These are phyloP conservation scores for Magnolia kwangsiensis DNA, from an alignment of 164 flowering plant species.

Conservation along the genomic window DNA sequence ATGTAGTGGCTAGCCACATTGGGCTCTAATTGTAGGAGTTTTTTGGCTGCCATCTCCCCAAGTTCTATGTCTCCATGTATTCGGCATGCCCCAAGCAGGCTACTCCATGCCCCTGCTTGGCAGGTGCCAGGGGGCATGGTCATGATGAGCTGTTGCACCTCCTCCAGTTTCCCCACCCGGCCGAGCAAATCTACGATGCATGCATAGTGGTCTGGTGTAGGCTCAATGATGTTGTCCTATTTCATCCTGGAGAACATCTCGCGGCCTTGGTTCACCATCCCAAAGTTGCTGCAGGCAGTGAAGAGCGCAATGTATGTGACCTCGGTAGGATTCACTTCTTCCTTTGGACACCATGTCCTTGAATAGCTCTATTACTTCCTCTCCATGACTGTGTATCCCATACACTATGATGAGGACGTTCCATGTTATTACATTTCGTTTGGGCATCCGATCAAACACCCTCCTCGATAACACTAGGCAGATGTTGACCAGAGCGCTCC, in stretches of 20 bases:
- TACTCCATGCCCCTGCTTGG: constrained; percentile 64
- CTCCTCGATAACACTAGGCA: constrained; percentile 44
- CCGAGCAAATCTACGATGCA: constrained; percentile 84
- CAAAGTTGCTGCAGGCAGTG: constrained; percentile 77
- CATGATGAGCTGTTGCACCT: constrained; percentile 52
- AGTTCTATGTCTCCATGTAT: constrained; percentile 57
- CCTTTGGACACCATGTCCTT: constrained; percentile 34
- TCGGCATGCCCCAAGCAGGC: constrained; percentile 80
- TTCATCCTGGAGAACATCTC: constrained; percentile 55
- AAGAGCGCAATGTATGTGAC: constrained; percentile 65
- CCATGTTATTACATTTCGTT: constrained; percentile 66
- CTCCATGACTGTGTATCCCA: constrained; percentile 80
- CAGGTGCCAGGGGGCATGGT: constrained; percentile 47
- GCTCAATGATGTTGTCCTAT: constrained; percentile 49
- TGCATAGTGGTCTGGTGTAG: constrained; percentile 69
- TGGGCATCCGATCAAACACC: constrained; percentile 55
- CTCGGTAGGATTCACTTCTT: constrained; percentile 50
- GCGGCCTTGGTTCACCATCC: constrained; percentile 61
- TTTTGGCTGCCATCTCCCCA: constrained; percentile 61
- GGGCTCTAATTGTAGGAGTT: constrained; percentile 59
- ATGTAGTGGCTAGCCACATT: constrained; percentile 76
- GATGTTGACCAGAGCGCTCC: constrained; percentile 76
- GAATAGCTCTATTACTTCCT: constrained; percentile 52
- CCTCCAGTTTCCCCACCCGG: constrained; percentile 60
- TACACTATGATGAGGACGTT: constrained; percentile 77